These are phyloP conservation scores for Lomentospora prolificans DNA, from an alignment of 2,329 filamentous ascomycete species.

Conservation along the genomic window DNA sequence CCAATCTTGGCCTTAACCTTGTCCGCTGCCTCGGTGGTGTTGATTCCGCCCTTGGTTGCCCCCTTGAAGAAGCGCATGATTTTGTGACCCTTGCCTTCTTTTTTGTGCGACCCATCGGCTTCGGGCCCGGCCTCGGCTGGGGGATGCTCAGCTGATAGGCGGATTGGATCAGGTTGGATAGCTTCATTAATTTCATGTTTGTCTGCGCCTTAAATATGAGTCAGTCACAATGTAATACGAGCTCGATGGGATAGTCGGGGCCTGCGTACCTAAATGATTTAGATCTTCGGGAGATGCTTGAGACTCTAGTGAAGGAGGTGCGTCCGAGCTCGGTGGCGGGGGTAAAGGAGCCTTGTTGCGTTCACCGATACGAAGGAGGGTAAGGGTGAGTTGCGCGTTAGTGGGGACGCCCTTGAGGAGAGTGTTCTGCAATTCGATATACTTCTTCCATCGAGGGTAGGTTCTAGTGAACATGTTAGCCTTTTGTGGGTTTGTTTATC, in stretches of 20 bases:
- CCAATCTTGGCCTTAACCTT: conserved; percentile 54
- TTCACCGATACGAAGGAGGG: conserved; percentile 72
- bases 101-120: conserved; percentile 36
- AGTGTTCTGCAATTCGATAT: conserved; percentile 65
- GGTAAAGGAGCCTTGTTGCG: conserved; percentile 71
- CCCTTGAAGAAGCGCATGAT: conserved; percentile 52
- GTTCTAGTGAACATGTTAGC: conserved; percentile 14
- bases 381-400: conserved; percentile 75
- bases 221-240: not conserved
- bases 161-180: conserved; percentile 13
- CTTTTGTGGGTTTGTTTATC: conserved; percentile 17
- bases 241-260: no score
- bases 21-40: conserved; percentile 62
- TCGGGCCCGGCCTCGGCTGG: conserved; percentile 28
- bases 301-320: conserved; percentile 26
- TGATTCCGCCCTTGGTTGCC: conserved; percentile 61
- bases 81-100: conserved; percentile 30
- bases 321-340: conserved; percentile 33
- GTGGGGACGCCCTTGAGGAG: conserved; percentile 75
- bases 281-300: conserved; percentile 33
- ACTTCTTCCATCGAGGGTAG: conserved; percentile 64
- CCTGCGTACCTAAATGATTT: conserved; percentile 24
- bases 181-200: not conserved
- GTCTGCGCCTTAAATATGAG: not conserved
- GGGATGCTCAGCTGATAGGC: not conserved